Evolutionary conservation across 805 yeast species (phyloP), one percentile per base, ranked within the genome.

Genomic region (Spathaspora girioi): DNA sequence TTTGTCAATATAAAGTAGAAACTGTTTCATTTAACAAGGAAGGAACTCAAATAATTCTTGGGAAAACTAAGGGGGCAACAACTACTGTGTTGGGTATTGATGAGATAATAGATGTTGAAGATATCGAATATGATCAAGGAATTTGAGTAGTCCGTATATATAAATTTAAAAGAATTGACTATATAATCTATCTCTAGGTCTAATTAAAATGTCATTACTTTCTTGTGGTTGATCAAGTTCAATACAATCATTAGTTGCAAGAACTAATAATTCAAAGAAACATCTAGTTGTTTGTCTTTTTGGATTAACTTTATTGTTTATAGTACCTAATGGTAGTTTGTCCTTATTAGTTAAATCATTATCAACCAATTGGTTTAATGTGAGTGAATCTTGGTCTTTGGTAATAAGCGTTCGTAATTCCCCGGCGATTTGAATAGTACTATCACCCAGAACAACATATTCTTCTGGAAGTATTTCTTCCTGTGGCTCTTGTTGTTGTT

Each of bases 261-360:
- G 73, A 3, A 90, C 93, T 58, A 91, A 73, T 63, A 91, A 65
- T 64, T 91, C 96, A 60, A 90, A 91, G 67, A 91, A 91, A 49
- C 88, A 76, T 59, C 82, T 78, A 2, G 89, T 82, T 18, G 90
- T 89, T 58, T 85, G 84, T 56, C 76, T 71, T 60, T 78, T 77
- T 52, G 73, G 72, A 54, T 72, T 70, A 69, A 61, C 61, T 54
- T 42, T 65, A 53, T 38, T 53, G 53, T 44, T 60, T n/a, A 46
- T 48, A 9, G 53, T n/a, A 2, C 56, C 56, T 15, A 51, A 20
- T 43, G 55, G 55, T 5, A 14, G 35, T 12, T 18, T 43, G 49
- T 47, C 55, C 45, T 43, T 54, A 53, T 56, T 54, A 46, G 48
- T 32, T 44, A 59, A 54, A 54, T 77, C 81, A 15, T 59, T 68